phyloP scores from a whole-genome alignment of 352 stramenopile species.

The Globisporangium emineosum region DNA sequence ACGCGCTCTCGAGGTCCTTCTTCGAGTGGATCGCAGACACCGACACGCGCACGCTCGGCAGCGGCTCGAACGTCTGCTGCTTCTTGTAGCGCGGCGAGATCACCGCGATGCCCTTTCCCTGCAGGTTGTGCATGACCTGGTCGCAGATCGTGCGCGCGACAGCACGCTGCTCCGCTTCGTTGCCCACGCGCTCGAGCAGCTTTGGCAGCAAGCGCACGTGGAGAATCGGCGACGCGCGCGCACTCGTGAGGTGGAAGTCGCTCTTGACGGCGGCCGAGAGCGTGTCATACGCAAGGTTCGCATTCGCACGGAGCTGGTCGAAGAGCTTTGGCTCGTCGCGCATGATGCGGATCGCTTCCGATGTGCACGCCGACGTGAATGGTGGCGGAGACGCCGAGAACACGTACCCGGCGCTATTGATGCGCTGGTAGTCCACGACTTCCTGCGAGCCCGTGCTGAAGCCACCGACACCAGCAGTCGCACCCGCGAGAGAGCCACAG shows the following conservation, averaged over 20 bases:
- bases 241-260: conserved; percentile 54
- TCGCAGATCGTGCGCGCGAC: conserved; percentile 63
- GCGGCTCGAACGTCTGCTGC: conserved; percentile 48
- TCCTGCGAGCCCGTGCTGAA: conserved; percentile 96
- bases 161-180: conserved; percentile 44
- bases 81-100: conserved; percentile 77
- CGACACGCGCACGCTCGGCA: conserved; percentile 73
- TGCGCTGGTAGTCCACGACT: conserved; percentile 97
- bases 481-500: conserved; percentile 92
- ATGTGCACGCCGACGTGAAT: conserved; percentile 92
- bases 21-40: conserved; percentile 67
- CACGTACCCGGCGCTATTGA: conserved; percentile 97
- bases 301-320: conserved; percentile 58
- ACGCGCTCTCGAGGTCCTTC: conserved; percentile 54
- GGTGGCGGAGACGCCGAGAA: conserved; percentile 97
- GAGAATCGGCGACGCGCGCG: conserved; percentile 63
- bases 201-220: conserved; percentile 59
- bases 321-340: conserved; percentile 76
- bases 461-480: conserved; percentile 93
- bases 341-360: conserved; percentile 85
- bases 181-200: conserved; percentile 32
- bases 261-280: conserved; percentile 36
- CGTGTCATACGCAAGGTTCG: conserved; percentile 52
- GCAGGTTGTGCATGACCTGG: conserved; percentile 54
- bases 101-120: conserved; percentile 62